These are phyloP conservation scores for Plasmodium berghei DNA, from an alignment of 169 alveolate genomes.

Conservation along the genomic window DNA sequence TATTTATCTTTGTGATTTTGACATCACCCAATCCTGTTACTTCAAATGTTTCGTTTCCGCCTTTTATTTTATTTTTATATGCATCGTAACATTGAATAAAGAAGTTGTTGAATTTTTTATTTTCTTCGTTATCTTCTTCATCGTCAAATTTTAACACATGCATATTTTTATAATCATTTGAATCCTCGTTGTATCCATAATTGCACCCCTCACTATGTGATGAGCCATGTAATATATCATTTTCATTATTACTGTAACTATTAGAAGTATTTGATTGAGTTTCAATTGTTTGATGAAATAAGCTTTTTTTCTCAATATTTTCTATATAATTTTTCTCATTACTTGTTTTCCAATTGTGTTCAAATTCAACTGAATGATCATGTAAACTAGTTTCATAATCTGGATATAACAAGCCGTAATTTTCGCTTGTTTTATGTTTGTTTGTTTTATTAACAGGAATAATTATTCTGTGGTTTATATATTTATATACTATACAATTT, in stretches of 20 bases:
- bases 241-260: not conserved
- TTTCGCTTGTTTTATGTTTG: not conserved
- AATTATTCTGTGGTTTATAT: conserved; percentile 1
- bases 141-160: conserved; percentile 1
- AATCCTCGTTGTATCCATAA: not conserved
- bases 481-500: conserved; percentile 52
- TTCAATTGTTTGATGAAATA: not conserved
- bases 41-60: conserved; percentile 77
- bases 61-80: conserved; percentile 56
- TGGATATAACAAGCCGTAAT: not conserved
- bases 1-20: conserved; percentile 74
- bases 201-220: not conserved
- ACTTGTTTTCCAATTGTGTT: not conserved
- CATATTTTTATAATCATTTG: not conserved
- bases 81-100: conserved; percentile 75
- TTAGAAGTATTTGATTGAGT: not conserved
- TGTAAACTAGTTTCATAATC: not conserved
- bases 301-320: not conserved
- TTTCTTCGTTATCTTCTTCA: conserved; percentile 20
- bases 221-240: too few species aligned
- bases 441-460: not conserved
- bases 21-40: conserved; percentile 77
- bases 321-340: not conserved
- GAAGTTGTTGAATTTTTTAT: conserved; percentile 32
- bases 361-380: not conserved